phyloP scores from a whole-genome alignment of 192 early-diverging fungal species.

The Kickxella alabastrina region DNA sequence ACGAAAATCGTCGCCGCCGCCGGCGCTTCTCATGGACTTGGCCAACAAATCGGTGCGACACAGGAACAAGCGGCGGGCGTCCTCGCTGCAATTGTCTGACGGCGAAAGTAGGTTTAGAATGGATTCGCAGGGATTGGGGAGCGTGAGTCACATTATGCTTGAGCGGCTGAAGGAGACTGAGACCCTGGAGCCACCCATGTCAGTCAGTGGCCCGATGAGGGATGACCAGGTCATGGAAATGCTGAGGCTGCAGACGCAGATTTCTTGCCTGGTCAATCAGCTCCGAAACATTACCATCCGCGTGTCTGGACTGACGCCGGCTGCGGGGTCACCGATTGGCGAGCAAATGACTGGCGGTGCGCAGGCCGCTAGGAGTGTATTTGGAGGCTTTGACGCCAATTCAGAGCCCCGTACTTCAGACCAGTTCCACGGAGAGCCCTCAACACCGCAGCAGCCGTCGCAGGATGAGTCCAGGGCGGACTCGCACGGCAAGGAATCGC shows the following conservation, averaged over 20 bases:
- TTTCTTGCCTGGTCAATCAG: slow-evolving; percentile 40
- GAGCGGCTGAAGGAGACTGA: slow-evolving; percentile 13
- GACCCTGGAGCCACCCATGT: slow-evolving; percentile 4
- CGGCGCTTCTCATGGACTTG: background rate
- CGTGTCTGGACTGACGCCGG: slow-evolving; percentile 21
- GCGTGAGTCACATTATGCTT: slow-evolving; percentile 36
- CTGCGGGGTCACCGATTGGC: background rate
- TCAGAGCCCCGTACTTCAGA: background rate
- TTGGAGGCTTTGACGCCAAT: too few species aligned
- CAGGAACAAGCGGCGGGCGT: slow-evolving; percentile 25
- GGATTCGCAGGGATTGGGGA: background rate
- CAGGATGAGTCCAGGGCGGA: background rate
- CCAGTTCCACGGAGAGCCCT: too few species aligned
- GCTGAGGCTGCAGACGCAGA: slow-evolving; percentile 49
- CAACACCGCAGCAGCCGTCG: background rate
- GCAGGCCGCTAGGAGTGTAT: background rate
- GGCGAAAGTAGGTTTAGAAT: too few species aligned
- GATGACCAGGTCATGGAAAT: slow-evolving; percentile 43
- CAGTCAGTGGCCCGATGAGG: background rate
- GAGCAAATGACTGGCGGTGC: background rate
- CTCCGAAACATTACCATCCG: slow-evolving; percentile 41
- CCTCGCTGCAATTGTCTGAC: slow-evolving; percentile 11
- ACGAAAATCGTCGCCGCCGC: slow-evolving; percentile 12
- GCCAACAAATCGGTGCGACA: background rate
- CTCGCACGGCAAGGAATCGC: too few species aligned